phyloP scores from a whole-genome alignment of 2,329 filamentous ascomycete genomes.

The Sporothrix globosa region DNA sequence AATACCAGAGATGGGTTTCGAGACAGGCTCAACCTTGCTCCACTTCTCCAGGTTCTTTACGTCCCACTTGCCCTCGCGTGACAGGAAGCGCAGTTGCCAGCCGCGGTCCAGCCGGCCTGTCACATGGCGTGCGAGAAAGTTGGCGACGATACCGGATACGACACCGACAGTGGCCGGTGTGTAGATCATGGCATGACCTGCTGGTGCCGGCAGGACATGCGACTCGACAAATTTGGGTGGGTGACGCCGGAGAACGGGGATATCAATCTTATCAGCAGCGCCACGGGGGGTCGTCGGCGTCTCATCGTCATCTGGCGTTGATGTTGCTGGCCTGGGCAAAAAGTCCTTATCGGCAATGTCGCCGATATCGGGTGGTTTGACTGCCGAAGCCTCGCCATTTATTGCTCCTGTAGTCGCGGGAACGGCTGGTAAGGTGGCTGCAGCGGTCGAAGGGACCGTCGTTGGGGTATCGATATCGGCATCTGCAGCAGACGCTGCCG shows the following conservation, averaged over 20 bases:
- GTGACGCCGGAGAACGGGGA: conserved; percentile 54
- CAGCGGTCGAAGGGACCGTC: background rate
- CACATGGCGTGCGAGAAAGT: conserved; percentile 75
- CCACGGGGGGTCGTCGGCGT: conserved; percentile 54
- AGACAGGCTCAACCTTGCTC: conserved; percentile 78
- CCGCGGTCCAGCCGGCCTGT: conserved; percentile 78
- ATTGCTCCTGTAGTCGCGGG: background rate
- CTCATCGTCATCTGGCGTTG: conserved; percentile 43
- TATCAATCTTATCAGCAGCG: conserved; percentile 42
- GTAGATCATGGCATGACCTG: conserved; percentile 83
- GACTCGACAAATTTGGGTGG: conserved; percentile 65
- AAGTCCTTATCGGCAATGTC: conserved; percentile 48
- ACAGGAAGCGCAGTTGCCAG: conserved; percentile 90
- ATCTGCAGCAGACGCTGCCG: background rate
- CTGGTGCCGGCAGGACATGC: conserved; percentile 72
- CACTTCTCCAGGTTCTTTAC: conserved; percentile 95
- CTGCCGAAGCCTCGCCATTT: background rate
- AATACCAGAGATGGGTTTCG: conserved; percentile 72
- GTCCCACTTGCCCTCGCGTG: conserved; percentile 93
- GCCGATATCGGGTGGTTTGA: conserved; percentile 38
- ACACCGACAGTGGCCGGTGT: conserved; percentile 73
- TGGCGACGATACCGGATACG: conserved; percentile 78
- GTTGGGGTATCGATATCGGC: background rate
- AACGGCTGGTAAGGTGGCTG: background rate
- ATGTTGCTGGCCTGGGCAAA: conserved; percentile 20